phyloP scores from a whole-genome alignment of 495 filamentous ascomycete species.

The Stereocaulon alpinum region DNA sequence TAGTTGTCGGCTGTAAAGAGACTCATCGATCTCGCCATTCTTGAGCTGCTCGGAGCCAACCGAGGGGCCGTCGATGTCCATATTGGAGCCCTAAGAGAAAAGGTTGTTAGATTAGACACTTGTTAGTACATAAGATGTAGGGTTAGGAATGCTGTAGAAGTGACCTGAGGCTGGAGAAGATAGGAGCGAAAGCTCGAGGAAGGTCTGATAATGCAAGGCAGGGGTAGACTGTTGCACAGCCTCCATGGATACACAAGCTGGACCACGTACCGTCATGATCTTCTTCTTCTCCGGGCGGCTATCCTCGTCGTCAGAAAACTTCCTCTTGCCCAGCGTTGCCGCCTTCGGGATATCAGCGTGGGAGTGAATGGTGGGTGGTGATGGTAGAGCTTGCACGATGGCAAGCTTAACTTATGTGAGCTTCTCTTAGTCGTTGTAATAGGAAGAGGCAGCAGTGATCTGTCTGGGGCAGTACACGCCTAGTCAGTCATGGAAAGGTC shows the following conservation, averaged over 20 bases:
- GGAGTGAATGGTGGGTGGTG: conserved; percentile 44
- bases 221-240: neutral
- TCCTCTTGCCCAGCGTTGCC: conserved; percentile 76
- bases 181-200: neutral
- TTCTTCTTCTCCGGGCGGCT: conserved; percentile 60
- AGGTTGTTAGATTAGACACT: conserved; percentile 1
- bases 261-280: conserved; percentile 66
- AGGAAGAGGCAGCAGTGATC: neutral
- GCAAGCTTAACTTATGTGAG: conserved; percentile 30
- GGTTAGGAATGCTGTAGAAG: neutral
- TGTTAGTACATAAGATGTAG: neutral
- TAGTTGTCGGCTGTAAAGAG: conserved; percentile 93
- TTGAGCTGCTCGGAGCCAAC: conserved; percentile 49
- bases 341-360: conserved; percentile 43
- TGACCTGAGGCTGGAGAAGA: neutral
- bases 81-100: conserved; percentile 48
- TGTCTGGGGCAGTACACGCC: neutral
- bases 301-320: conserved; percentile 69
- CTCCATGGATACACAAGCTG: neutral
- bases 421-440: neutral
- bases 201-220: neutral
- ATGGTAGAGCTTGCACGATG: conserved; percentile 36
- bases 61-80: conserved; percentile 67
- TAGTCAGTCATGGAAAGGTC: neutral
- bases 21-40: conserved; percentile 81